Conservation (phyloP, 1,284 basidiomycete genomes). For the Pterulicium gracile region DNA sequence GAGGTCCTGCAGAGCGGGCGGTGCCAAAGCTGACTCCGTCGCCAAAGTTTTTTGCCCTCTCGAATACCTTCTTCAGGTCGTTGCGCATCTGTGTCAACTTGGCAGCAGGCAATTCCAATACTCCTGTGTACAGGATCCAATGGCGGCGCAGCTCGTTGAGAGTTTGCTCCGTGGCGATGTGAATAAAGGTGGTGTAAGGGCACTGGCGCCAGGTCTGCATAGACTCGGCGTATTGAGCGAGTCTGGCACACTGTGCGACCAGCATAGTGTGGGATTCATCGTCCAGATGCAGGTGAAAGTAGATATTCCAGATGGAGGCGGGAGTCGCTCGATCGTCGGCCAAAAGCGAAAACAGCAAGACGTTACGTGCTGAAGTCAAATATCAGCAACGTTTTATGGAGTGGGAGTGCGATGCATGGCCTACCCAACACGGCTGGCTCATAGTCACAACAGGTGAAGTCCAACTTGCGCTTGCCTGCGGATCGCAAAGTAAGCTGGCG, state of each 20-base stretch:
- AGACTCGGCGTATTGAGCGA: conserved; percentile 24
- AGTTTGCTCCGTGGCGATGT: conserved; percentile 23
- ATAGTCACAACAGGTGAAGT: conserved; percentile 50
- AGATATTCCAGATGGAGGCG: conserved; percentile 39
- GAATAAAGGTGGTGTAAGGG: conserved; percentile 22
- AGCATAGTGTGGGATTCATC: conserved; percentile 26
- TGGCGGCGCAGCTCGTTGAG: conserved; percentile 24
- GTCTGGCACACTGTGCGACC: conserved; percentile 30
- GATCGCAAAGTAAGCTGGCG: neutral
- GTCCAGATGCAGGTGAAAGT: conserved; percentile 45
- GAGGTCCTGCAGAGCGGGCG: conserved; percentile 25
- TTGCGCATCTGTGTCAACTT: conserved; percentile 7
- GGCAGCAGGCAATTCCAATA: conserved; percentile 6
- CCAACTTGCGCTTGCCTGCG: conserved; percentile 24
- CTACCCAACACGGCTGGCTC: conserved; percentile 48
- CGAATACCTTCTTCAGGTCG: conserved; percentile 11
- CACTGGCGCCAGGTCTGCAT: conserved; percentile 26
- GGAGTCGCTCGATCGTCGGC: conserved; percentile 22
- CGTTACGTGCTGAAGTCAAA: conserved; percentile 26
- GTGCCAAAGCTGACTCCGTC: conserved; percentile 4
- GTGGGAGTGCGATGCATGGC: conserved; percentile 6
- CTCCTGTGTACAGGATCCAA: conserved; percentile 23
- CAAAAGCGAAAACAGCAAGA: conserved; percentile 20
- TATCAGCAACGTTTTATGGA: neutral
- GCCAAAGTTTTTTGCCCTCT: neutral